Evolutionary conservation across 305 asterid genomes (phyloP).

Genomic region (Plantago coronopus): DNA sequence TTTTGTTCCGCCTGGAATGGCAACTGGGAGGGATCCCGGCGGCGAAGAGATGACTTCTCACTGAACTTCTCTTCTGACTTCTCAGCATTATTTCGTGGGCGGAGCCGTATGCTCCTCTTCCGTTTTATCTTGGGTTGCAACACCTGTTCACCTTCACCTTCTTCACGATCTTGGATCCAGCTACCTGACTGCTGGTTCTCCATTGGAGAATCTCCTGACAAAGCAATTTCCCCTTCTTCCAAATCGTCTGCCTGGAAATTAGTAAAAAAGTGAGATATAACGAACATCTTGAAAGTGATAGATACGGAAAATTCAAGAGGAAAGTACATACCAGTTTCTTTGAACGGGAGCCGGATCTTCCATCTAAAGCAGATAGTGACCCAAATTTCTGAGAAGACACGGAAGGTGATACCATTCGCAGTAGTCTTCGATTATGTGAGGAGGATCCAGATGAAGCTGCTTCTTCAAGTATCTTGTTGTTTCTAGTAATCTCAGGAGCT

Average conservation of each 20-base stretch:
- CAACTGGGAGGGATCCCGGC: slow-evolving; percentile 56
- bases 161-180: slow-evolving; percentile 94
- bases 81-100: slow-evolving; percentile 66
- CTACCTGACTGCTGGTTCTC: slow-evolving; percentile 97
- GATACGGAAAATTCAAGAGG: slow-evolving; percentile 1
- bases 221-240: slow-evolving; percentile 96
- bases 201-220: slow-evolving; percentile 82
- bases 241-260: slow-evolving; percentile 67
- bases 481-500: slow-evolving; percentile 46
- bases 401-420: slow-evolving; percentile 63
- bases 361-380: slow-evolving; percentile 91
- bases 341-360: slow-evolving; percentile 77
- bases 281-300: background rate
- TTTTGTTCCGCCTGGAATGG: slow-evolving; percentile 57
- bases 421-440: slow-evolving; percentile 61
- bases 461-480: slow-evolving; percentile 45
- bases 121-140: slow-evolving; percentile 91
- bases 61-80: slow-evolving; percentile 54
- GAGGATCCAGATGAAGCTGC: slow-evolving; percentile 92
- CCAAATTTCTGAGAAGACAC: slow-evolving; percentile 96
- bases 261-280: slow-evolving; percentile 17
- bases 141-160: slow-evolving; percentile 97
- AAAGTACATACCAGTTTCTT: slow-evolving; percentile 59
- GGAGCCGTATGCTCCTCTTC: slow-evolving; percentile 84
- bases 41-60: slow-evolving; percentile 60